These are phyloP conservation scores for Pseudoperonospora humuli DNA, from an alignment of 352 stramenopile species.

Conservation along the genomic window DNA sequence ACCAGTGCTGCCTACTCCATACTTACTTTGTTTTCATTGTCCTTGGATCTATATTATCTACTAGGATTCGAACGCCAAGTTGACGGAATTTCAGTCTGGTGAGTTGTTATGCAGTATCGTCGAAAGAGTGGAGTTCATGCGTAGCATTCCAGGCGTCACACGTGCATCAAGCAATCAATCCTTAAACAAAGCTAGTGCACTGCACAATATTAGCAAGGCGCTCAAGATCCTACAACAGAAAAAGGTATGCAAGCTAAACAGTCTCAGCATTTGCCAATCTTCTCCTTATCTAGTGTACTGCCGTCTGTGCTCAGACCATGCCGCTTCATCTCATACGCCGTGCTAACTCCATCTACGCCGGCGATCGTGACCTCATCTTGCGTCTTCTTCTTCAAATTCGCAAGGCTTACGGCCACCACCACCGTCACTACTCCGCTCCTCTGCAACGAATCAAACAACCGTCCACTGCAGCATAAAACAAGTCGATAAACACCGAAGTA, in stretches of 20 bases:
- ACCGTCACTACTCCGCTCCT: slow-evolving; percentile 2
- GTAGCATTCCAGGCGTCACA: slow-evolving; percentile 43
- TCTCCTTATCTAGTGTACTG: neutral
- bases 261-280: too few species aligned
- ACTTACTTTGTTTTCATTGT: too few species aligned
- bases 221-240: slow-evolving; percentile 52
- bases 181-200: slow-evolving; percentile 39
- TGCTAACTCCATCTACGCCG: slow-evolving; percentile 30
- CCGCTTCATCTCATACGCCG: slow-evolving; percentile 38
- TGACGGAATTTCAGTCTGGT: neutral
- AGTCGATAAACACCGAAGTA: too few species aligned
- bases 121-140: slow-evolving; percentile 61
- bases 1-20: too few species aligned
- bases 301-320: slow-evolving; percentile 29
- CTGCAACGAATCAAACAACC: slow-evolving; percentile 4
- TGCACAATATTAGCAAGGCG: slow-evolving; percentile 72
- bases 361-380: slow-evolving; percentile 30
- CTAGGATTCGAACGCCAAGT: too few species aligned
- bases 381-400: slow-evolving; percentile 38
- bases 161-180: slow-evolving; percentile 18
- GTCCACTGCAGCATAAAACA: slow-evolving; percentile 8
- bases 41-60: too few species aligned
- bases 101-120: slow-evolving; percentile 34
- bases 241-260: slow-evolving; percentile 28
- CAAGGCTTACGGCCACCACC: slow-evolving; percentile 29